A percentile compares a stretch with the other conserved stretches of the same genome.
Evolutionary conservation across 768 basidiomycete genomes (phyloP).

Genomic region (Amylocystis lapponica): DNA sequence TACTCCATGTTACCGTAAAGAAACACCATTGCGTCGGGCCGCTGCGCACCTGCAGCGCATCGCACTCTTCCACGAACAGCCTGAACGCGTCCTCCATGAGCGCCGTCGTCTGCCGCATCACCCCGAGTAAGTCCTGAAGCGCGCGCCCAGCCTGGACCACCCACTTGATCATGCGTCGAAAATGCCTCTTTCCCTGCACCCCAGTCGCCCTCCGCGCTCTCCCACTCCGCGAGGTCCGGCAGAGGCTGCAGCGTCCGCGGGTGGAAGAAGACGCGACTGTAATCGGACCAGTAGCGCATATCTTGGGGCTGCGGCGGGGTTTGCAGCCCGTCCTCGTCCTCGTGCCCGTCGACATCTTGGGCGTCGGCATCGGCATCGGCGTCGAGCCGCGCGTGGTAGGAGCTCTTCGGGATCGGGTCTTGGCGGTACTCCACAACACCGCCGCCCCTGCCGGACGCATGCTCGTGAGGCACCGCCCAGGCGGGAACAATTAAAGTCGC

Average conservation of each 20-base stretch:
- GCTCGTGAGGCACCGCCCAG: neutral
- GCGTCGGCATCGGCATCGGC: slow-evolving; percentile 10
- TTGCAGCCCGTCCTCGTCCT: neutral
- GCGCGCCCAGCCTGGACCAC: slow-evolving; percentile 2
- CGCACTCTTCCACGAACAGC: slow-evolving; percentile 67
- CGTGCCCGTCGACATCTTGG: slow-evolving; percentile 14
- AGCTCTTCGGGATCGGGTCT: slow-evolving; percentile 45
- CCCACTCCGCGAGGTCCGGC: slow-evolving; percentile 54
- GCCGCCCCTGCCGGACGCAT: slow-evolving; percentile 38
- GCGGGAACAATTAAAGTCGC: slow-evolving; percentile 1
- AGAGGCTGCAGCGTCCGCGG: slow-evolving; percentile 61
- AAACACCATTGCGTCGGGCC: neutral
- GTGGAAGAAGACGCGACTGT: slow-evolving; percentile 55
- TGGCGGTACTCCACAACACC: slow-evolving; percentile 45
- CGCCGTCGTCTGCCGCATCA: slow-evolving; percentile 41
- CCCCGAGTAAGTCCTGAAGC: neutral
- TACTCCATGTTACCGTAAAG: neutral
- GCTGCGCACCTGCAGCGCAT: slow-evolving; percentile 56
- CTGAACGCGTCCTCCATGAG: slow-evolving; percentile 68
- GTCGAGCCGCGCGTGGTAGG: slow-evolving; percentile 46
- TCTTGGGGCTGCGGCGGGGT: slow-evolving; percentile 14
- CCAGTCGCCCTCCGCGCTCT: slow-evolving; percentile 53
- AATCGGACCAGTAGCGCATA: slow-evolving; percentile 66
- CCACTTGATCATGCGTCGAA: slow-evolving; percentile 48
- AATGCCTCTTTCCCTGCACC: slow-evolving; percentile 45